A percentile compares a stretch with the other conserved stretches of the same genome.
phyloP scores from a whole-genome alignment of 1,139 yeast genomes.

The Magnusiomyces suaveolens region DNA sequence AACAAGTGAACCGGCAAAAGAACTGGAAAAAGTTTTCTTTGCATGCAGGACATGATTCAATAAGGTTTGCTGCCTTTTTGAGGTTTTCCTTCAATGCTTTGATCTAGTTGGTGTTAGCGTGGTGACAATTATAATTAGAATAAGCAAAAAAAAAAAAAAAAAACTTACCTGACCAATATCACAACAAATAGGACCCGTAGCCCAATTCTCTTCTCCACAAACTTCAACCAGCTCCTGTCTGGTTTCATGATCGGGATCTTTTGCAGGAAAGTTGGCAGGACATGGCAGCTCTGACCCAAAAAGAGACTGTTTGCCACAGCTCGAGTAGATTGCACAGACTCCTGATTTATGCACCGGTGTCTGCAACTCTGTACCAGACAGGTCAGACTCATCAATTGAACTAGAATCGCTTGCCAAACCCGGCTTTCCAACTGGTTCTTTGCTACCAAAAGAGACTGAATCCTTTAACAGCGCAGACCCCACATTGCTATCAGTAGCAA shows the following conservation, averaged over 20 bases:
- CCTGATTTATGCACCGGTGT: conserved; percentile 30
- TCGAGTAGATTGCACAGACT: conserved; percentile 40
- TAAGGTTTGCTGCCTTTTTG: conserved; percentile 65
- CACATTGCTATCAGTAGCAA: conserved; percentile 45
- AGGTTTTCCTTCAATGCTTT: conserved; percentile 43
- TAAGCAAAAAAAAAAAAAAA: not conserved
- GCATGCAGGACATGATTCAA: conserved; percentile 94
- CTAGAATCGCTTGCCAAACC: conserved; percentile 31
- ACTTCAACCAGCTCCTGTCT: conserved; percentile 42
- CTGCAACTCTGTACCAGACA: not conserved
- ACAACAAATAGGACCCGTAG: conserved; percentile 44
- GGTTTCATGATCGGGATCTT: conserved; percentile 39
- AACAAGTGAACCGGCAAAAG: conserved; percentile 85
- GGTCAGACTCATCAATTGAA: conserved; percentile 52
- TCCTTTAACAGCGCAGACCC: conserved; percentile 47
- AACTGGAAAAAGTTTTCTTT: conserved; percentile 71
- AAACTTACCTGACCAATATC: conserved; percentile 40
- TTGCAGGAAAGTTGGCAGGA: conserved; percentile 46
- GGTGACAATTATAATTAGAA: not conserved
- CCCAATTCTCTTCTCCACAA: conserved; percentile 62
- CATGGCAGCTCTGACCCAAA: conserved; percentile 81
- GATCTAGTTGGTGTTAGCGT: conserved; percentile 10
- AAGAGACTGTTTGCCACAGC: conserved; percentile 70
- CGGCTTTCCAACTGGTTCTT: conserved; percentile 60
- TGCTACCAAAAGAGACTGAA: conserved; percentile 51